A percentile compares a stretch with the other conserved stretches of the same genome.
Conservation (phyloP, 345 rosid species). For the Mangifera indica region DNA sequence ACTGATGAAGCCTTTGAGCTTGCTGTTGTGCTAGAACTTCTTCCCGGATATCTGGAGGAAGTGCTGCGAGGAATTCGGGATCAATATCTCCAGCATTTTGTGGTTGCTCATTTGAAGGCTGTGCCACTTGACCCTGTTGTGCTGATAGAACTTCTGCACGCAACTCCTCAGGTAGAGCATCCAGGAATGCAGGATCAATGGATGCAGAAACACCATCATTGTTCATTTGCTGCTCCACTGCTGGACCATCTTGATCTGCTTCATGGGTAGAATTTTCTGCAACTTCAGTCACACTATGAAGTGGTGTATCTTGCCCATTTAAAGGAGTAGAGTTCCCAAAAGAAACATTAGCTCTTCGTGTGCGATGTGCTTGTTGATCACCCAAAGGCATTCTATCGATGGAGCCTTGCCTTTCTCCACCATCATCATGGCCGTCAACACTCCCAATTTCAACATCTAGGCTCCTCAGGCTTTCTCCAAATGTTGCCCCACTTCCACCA, state of each 20-base stretch:
- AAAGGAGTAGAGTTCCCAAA: constrained; percentile 50
- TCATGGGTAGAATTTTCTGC: constrained; percentile 85
- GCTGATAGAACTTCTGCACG: constrained; percentile 97
- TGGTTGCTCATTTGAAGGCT: constrained; percentile 66
- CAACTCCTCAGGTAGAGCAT: constrained; percentile 95
- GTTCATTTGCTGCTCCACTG: constrained; percentile 63
- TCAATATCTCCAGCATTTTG: constrained; percentile 84
- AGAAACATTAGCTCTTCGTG: constrained; percentile 63
- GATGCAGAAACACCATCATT: constrained; percentile 67
- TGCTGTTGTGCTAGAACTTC: constrained; percentile 95
- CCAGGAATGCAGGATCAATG: constrained; percentile 95
- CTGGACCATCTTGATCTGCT: constrained; percentile 72
- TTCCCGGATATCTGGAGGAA: constrained; percentile 93
- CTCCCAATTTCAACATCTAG: constrained; percentile 98
- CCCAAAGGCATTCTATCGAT: constrained; percentile 51
- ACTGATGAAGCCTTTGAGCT: constrained; percentile 85
- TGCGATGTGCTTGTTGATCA: constrained; percentile 62
- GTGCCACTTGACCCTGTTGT: constrained; percentile 77
- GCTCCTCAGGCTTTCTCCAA: constrained; percentile 96
- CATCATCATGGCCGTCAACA: constrained; percentile 98
- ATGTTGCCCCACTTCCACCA: constrained; percentile 90
- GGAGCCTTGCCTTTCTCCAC: constrained; percentile 82
- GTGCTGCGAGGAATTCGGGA: constrained; percentile 98
- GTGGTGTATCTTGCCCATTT: constrained; percentile 63
- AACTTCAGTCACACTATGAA: constrained; percentile 58